Evolutionary conservation across 805 yeast species (phyloP).

Genomic region (Blastobotrys americana): DNA sequence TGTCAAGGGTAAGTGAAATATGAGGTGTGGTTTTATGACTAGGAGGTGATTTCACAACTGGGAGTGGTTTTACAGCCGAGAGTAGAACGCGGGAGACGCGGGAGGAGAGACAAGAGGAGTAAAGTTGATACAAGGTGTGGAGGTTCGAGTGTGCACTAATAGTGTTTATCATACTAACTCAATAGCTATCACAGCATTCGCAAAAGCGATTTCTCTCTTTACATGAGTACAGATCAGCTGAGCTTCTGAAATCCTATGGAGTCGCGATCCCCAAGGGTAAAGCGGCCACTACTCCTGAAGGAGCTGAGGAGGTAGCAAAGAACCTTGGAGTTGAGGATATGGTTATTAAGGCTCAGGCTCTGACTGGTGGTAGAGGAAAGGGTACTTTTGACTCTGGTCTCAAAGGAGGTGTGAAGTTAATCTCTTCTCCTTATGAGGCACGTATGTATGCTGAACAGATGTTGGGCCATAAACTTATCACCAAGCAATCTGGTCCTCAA

Average conservation of each 20-base stretch:
- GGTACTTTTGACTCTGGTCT: conserved; percentile 95
- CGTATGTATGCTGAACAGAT: conserved; percentile 77
- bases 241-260: conserved; percentile 71
- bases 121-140: no score
- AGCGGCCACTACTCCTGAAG: conserved; percentile 85
- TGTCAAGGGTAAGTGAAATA: neutral
- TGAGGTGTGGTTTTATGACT: no score
- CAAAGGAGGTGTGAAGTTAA: conserved; percentile 93
- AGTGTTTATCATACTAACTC: no score
- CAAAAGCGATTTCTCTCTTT: conserved; percentile 70
- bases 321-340: conserved; percentile 63
- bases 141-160: no score
- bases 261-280: conserved; percentile 87
- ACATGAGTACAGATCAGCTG: conserved; percentile 95
- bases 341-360: conserved; percentile 96
- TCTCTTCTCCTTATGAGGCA: conserved; percentile 79
- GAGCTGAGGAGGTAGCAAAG: conserved; percentile 78
- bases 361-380: conserved; percentile 99
- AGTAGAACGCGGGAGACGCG: no score
- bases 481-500: conserved; percentile 96
- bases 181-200: no score
- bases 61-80: no score
- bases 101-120: no score
- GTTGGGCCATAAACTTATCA: conserved; percentile 87
- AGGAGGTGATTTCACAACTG: no score